These are phyloP conservation scores for Candida pseudoviswanathii DNA, from an alignment of 1,139 yeast species.

Conservation along the genomic window DNA sequence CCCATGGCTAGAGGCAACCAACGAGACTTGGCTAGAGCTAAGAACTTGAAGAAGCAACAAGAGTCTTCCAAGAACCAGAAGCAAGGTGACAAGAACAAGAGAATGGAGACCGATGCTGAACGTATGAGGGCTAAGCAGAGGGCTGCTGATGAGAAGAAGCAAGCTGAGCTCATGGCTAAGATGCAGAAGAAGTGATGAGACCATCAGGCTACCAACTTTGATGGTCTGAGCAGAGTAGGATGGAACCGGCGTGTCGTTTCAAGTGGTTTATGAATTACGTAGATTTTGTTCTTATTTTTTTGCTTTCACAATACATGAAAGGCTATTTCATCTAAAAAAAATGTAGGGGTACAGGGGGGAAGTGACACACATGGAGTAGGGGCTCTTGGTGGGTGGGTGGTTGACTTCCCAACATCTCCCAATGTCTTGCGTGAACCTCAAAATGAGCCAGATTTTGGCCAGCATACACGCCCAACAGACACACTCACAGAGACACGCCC, in stretches of 20 bases:
- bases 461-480: not conserved
- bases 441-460: not conserved
- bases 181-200: conserved; percentile 18
- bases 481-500: not conserved
- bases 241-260: too few species aligned
- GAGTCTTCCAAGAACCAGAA: conserved; percentile 63
- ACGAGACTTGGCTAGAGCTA: conserved; percentile 90
- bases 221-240: too few species aligned
- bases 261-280: too few species aligned
- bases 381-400: too few species aligned
- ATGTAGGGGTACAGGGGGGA: too few species aligned
- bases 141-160: conserved; percentile 64
- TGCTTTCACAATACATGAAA: too few species aligned
- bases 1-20: conserved; percentile 95
- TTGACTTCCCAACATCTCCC: too few species aligned
- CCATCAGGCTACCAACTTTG: too few species aligned
- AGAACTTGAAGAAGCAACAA: conserved; percentile 78
- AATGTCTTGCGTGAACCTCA: too few species aligned
- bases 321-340: too few species aligned
- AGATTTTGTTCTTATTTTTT: too few species aligned
- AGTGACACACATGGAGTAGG: too few species aligned
- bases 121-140: conserved; percentile 81
- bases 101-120: conserved; percentile 87
- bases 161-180: conserved; percentile 32
- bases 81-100: conserved; percentile 81